Conservation (phyloP, 352 stramenopile genomes). For the Phytopythium aichiense region DNA sequence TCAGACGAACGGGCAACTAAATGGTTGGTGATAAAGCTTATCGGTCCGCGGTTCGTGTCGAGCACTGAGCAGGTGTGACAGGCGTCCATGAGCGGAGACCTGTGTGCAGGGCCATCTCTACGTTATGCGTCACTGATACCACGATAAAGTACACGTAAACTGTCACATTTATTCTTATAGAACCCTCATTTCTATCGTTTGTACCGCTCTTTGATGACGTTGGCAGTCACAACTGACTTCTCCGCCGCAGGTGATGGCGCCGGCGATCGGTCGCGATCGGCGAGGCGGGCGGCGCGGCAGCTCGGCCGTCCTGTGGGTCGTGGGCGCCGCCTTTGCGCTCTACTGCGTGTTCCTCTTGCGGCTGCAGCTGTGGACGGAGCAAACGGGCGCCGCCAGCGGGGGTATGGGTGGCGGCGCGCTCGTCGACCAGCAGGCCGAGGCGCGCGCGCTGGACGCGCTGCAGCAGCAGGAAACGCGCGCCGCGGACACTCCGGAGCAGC, state of each 20-base stretch:
- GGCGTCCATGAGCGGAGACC: too few species aligned
- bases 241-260: neutral
- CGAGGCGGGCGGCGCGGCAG: slow-evolving; percentile 13
- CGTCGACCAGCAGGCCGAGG: neutral
- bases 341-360: slow-evolving; percentile 25
- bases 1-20: too few species aligned
- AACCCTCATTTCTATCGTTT: neutral
- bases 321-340: slow-evolving; percentile 17
- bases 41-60: too few species aligned
- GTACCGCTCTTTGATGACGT: neutral
- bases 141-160: too few species aligned
- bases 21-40: too few species aligned
- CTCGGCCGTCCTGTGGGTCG: slow-evolving; percentile 12
- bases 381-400: slow-evolving; percentile 8
- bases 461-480: neutral
- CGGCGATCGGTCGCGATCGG: neutral
- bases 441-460: neutral
- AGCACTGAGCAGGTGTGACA: too few species aligned
- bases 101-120: neutral
- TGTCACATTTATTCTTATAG: neutral
- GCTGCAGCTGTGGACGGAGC: slow-evolving; percentile 15
- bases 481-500: neutral
- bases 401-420: slow-evolving; percentile 7
- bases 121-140: neutral
- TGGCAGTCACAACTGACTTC: neutral